These are phyloP conservation scores for Sanghuangporus weigelae DNA, from an alignment of 1,284 basidiomycete species.

Conservation along the genomic window DNA sequence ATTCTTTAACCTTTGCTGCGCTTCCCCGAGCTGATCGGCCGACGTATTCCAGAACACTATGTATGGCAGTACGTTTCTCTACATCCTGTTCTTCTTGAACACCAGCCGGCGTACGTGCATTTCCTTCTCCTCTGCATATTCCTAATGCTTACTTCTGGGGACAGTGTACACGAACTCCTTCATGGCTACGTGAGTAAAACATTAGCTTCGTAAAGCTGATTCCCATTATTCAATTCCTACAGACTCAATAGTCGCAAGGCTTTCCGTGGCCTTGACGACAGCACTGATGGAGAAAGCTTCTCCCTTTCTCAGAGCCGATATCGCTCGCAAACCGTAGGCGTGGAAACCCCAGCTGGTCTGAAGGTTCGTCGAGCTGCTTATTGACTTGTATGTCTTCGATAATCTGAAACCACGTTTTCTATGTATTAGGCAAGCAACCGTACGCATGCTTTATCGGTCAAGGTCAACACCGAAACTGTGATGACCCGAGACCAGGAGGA, in stretches of 20 bases:
- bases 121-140: neutral
- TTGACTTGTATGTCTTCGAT: neutral
- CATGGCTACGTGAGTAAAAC: conserved; percentile 12
- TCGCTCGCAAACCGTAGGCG: conserved; percentile 10
- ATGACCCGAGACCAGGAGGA: conserved; percentile 1
- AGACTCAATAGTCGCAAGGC: conserved; percentile 12
- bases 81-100: conserved; percentile 15
- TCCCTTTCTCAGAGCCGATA: conserved; percentile 7
- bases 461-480: conserved; percentile 18
- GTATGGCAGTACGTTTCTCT: conserved; percentile 12
- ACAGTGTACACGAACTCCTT: conserved; percentile 18
- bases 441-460: conserved; percentile 11
- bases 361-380: conserved; percentile 1
- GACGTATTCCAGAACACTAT: conserved; percentile 10
- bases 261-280: conserved; percentile 10
- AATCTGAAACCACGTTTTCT: neutral
- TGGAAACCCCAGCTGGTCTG: neutral
- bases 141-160: neutral
- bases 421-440: neutral
- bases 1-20: neutral
- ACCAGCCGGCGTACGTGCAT: conserved; percentile 16
- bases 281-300: conserved; percentile 1
- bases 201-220: neutral
- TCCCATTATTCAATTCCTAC: neutral
- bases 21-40: neutral